A percentile compares a stretch with the other conserved stretches of the same genome.
Conservation (phyloP, 352 stramenopile species). For the Pythium monospermum region DNA sequence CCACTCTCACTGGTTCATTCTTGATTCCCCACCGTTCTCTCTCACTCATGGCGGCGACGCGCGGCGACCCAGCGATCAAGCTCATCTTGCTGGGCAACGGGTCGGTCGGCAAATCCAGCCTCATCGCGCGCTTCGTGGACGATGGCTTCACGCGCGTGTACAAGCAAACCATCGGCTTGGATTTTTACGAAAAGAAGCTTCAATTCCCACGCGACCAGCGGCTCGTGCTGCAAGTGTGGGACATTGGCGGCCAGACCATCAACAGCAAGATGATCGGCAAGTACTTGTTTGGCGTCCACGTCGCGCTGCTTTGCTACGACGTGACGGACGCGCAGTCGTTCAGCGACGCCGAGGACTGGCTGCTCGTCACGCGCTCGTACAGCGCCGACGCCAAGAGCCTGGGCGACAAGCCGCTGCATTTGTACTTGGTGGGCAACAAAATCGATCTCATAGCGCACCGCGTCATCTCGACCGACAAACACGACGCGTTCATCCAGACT, state of each 20-base stretch:
- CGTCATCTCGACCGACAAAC: conserved; percentile 59
- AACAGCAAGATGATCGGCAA: conserved; percentile 85
- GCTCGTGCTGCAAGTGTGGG: conserved; percentile 81
- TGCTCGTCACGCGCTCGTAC: conserved; percentile 32
- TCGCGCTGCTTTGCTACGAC: conserved; percentile 84
- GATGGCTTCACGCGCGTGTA: conserved; percentile 80
- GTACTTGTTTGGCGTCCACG: conserved; percentile 76
- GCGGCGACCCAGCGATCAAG: conserved; percentile 66
- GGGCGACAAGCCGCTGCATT: conserved; percentile 27
- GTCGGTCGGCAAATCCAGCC: conserved; percentile 81
- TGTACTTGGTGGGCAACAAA: conserved; percentile 87
- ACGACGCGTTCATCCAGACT: conserved; percentile 68
- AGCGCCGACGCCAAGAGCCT: conserved; percentile 22
- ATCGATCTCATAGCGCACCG: conserved; percentile 78
- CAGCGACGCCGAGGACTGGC: conserved; percentile 75
- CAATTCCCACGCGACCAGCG: conserved; percentile 65
- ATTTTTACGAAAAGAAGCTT: conserved; percentile 88
- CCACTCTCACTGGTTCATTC: neutral
- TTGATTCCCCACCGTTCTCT: neutral
- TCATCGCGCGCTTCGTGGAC: conserved; percentile 80
- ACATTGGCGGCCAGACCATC: conserved; percentile 87
- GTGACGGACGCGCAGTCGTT: conserved; percentile 84
- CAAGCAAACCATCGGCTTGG: conserved; percentile 83
- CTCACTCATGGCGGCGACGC: conserved; percentile 13
- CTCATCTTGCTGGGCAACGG: conserved; percentile 83